These are phyloP conservation scores for Fusarium penzigii DNA, from an alignment of 2,329 filamentous ascomycete species.

Conservation along the genomic window DNA sequence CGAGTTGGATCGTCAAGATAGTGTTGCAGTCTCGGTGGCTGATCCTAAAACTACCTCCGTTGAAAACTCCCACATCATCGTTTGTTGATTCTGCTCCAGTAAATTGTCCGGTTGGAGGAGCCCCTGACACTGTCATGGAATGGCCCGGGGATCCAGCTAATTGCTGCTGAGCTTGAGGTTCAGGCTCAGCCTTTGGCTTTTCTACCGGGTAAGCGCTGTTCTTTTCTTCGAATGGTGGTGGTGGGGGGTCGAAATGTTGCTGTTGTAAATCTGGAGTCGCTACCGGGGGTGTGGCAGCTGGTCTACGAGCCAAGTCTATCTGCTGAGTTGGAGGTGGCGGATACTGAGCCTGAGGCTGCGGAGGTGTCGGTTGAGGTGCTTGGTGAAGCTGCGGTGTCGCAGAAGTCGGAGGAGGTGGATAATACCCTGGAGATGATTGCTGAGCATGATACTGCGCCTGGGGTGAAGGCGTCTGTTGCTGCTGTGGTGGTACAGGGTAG, in stretches of 20 bases:
- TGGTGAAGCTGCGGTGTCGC: slow-evolving; percentile 24
- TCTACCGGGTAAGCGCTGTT: slow-evolving; percentile 30
- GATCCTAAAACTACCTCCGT: slow-evolving; percentile 91
- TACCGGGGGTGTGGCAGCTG: slow-evolving; percentile 24
- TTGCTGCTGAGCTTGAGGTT: slow-evolving; percentile 22
- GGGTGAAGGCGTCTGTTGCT: slow-evolving; percentile 25
- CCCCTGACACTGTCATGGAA: slow-evolving; percentile 39
- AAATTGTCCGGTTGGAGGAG: slow-evolving; percentile 57
- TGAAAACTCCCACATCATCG: slow-evolving; percentile 95
- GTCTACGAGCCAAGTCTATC: slow-evolving; percentile 18
- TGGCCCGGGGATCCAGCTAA: slow-evolving; percentile 26
- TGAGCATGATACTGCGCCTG: slow-evolving; percentile 28
- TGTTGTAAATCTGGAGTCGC: slow-evolving; percentile 26
- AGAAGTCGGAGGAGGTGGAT: slow-evolving; percentile 22
- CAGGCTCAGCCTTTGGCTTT: slow-evolving; percentile 26
- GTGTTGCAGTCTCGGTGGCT: slow-evolving; percentile 91
- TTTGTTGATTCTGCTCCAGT: slow-evolving; percentile 60
- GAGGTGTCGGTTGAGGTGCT: slow-evolving; percentile 26
- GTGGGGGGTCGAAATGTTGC: slow-evolving; percentile 30
- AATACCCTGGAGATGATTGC: slow-evolving; percentile 16
- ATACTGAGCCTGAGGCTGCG: slow-evolving; percentile 27
- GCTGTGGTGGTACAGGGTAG: slow-evolving; percentile 27
- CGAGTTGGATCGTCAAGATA: slow-evolving; percentile 84
- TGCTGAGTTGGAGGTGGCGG: slow-evolving; percentile 26
- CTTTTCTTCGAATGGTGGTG: slow-evolving; percentile 24